phyloP scores from a whole-genome alignment of 2,329 filamentous ascomycete genomes.

The Fusarium torreyae region DNA sequence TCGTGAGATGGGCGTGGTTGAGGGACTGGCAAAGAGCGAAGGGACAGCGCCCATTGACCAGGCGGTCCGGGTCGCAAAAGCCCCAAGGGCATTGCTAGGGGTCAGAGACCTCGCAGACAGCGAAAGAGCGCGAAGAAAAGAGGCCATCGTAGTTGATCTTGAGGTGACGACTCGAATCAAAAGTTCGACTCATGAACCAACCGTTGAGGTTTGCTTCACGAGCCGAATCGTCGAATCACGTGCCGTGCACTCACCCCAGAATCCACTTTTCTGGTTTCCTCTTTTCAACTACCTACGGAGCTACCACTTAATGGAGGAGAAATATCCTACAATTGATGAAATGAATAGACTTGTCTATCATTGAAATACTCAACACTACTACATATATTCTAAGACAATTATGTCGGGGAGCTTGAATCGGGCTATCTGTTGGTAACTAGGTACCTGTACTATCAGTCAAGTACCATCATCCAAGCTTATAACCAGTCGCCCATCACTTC shows the following conservation, averaged over 20 bases:
- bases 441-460: background rate
- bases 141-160: conserved; percentile 54
- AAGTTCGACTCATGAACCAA: conserved; percentile 22
- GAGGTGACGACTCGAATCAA: conserved; percentile 25
- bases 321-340: no score
- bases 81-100: conserved; percentile 38
- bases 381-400: no score
- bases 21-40: conserved; percentile 39
- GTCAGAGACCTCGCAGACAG: conserved; percentile 51
- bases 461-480: conserved; percentile 1
- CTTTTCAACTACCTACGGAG: background rate
- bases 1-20: conserved; percentile 35
- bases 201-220: conserved; percentile 47
- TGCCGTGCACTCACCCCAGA: conserved; percentile 23
- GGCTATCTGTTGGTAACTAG: conserved; percentile 2
- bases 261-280: conserved; percentile 26
- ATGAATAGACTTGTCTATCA: no score
- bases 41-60: conserved; percentile 41
- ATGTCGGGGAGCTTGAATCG: background rate
- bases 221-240: conserved; percentile 47
- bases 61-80: conserved; percentile 39
- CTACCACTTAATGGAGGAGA: background rate
- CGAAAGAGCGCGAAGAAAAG: conserved; percentile 54
- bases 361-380: no score
- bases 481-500: background rate